These are phyloP conservation scores for Xylaria curta DNA, from an alignment of 495 filamentous ascomycete genomes.

Conservation along the genomic window DNA sequence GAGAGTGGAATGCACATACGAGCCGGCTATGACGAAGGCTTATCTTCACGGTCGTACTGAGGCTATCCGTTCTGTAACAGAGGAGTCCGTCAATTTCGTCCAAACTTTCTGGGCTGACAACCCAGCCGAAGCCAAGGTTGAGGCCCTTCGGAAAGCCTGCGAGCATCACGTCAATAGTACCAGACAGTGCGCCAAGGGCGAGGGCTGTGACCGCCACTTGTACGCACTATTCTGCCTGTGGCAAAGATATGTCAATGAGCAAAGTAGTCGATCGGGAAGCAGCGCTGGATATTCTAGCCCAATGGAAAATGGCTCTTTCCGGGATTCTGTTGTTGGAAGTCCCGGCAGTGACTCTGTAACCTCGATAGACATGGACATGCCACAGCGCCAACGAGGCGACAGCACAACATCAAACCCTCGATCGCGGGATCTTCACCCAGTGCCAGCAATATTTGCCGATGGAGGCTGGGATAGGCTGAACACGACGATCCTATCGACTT, in stretches of 20 bases:
- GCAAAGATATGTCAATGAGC: slow-evolving; percentile 85
- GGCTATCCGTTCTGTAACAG: slow-evolving; percentile 85
- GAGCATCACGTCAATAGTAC: slow-evolving; percentile 82
- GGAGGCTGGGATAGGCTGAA: slow-evolving; percentile 93
- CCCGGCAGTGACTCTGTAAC: slow-evolving; percentile 59
- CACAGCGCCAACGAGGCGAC: slow-evolving; percentile 44
- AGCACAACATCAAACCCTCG: slow-evolving; percentile 42
- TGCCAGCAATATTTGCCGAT: slow-evolving; percentile 87
- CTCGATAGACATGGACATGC: slow-evolving; percentile 42
- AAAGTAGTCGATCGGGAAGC: slow-evolving; percentile 59
- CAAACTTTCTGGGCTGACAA: slow-evolving; percentile 95
- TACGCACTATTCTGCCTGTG: slow-evolving; percentile 95
- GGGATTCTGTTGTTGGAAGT: slow-evolving; percentile 60
- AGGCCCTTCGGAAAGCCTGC: slow-evolving; percentile 81
- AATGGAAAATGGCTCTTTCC: slow-evolving; percentile 53
- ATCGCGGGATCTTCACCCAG: slow-evolving; percentile 48
- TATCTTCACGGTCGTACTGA: slow-evolving; percentile 95
- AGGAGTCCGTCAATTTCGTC: slow-evolving; percentile 83
- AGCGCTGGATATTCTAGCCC: slow-evolving; percentile 66
- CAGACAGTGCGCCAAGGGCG: slow-evolving; percentile 85
- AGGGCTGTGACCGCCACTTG: slow-evolving; percentile 92
- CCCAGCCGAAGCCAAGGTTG: slow-evolving; percentile 79
- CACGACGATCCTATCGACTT: slow-evolving; percentile 91
- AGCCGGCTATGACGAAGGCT: slow-evolving; percentile 97
- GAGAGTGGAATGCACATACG: slow-evolving; percentile 91